A percentile compares a stretch with the other conserved stretches of the same genome.
These are phyloP conservation scores for Beauveria sp. DNA, from an alignment of 2,329 filamentous ascomycete species.

Conservation along the genomic window DNA sequence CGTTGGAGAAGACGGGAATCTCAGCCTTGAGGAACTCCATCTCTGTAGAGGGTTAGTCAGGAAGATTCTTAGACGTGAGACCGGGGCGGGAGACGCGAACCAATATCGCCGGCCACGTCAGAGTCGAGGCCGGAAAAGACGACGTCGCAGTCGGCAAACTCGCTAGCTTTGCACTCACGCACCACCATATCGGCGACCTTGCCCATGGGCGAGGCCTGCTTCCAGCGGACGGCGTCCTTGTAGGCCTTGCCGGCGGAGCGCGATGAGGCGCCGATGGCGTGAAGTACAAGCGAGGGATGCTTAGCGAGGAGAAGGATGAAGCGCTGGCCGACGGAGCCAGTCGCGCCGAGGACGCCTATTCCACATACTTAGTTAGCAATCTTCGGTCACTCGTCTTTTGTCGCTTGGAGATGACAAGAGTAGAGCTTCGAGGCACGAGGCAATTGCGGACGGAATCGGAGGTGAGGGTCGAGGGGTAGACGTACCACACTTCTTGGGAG, in stretches of 20 bases:
- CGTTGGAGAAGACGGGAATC: slow-evolving; percentile 91
- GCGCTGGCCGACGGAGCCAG: slow-evolving; percentile 88
- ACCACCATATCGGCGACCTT: slow-evolving; percentile 74
- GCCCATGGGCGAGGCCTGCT: slow-evolving; percentile 79
- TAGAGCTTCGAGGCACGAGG: not conserved
- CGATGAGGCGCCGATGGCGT: slow-evolving; percentile 82
- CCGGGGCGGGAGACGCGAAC: slow-evolving; percentile 38
- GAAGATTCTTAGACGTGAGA: not conserved
- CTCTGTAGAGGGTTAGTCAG: slow-evolving; percentile 44
- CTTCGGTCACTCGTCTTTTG: too few species aligned
- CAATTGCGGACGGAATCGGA: slow-evolving; percentile 9
- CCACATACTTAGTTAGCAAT: not conserved
- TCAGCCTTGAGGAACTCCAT: slow-evolving; percentile 85
- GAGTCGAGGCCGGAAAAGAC: slow-evolving; percentile 90
- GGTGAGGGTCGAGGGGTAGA: slow-evolving; percentile 8
- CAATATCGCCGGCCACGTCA: slow-evolving; percentile 85
- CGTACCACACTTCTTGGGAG: slow-evolving; percentile 53
- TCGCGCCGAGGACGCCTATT: slow-evolving; percentile 74
- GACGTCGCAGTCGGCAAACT: slow-evolving; percentile 85
- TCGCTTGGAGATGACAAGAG: too few species aligned
- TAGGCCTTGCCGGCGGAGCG: slow-evolving; percentile 90
- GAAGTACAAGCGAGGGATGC: slow-evolving; percentile 79
- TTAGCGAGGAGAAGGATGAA: slow-evolving; percentile 88
- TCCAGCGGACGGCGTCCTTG: slow-evolving; percentile 90
- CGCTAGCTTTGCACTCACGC: slow-evolving; percentile 71